These are phyloP conservation scores for Crithidia expoeki DNA, from an alignment of 208 protist genomes.

Conservation along the genomic window DNA sequence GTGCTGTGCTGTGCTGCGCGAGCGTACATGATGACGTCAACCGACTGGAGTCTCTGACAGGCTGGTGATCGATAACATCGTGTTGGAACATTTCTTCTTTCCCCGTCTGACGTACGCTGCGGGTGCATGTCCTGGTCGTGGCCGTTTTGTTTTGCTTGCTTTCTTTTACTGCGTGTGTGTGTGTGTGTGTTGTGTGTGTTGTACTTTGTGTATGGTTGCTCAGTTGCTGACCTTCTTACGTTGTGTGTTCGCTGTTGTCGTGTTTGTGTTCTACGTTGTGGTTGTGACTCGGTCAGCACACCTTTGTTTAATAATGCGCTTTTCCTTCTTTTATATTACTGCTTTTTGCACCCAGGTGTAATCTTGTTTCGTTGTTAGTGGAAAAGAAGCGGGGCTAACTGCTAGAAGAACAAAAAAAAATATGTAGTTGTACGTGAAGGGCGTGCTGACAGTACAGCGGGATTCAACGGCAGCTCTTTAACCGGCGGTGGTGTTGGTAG, in stretches of 20 bases:
- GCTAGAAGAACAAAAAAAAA: no score
- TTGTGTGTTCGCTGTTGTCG: no score
- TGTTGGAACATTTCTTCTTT: conserved; percentile 33
- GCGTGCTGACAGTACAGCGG: background rate
- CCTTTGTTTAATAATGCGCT: no score
- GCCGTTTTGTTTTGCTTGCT: conserved; percentile 53
- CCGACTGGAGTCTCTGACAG: conserved; percentile 46
- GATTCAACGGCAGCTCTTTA: conserved; percentile 12
- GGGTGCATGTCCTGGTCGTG: background rate
- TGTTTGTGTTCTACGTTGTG: no score
- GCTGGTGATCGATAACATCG: conserved; percentile 32
- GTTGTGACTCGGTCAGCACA: no score
- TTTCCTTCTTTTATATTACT: no score
- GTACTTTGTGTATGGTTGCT: background rate
- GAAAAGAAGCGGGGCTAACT: no score
- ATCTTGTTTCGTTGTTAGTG: no score
- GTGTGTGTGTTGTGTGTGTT: background rate
- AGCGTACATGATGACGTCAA: conserved; percentile 38
- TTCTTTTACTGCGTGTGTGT: conserved; percentile 14
- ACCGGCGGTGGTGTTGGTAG: no score
- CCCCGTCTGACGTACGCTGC: conserved; percentile 29
- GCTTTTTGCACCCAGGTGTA: no score
- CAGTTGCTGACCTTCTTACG: no score
- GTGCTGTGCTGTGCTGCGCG: background rate
- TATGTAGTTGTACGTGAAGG: conserved; percentile 3